Evolutionary conservation across 306 rosid genomes (phyloP), one percentile per base, ranked within the genome.

Genomic region (Sicyos edulis): DNA sequence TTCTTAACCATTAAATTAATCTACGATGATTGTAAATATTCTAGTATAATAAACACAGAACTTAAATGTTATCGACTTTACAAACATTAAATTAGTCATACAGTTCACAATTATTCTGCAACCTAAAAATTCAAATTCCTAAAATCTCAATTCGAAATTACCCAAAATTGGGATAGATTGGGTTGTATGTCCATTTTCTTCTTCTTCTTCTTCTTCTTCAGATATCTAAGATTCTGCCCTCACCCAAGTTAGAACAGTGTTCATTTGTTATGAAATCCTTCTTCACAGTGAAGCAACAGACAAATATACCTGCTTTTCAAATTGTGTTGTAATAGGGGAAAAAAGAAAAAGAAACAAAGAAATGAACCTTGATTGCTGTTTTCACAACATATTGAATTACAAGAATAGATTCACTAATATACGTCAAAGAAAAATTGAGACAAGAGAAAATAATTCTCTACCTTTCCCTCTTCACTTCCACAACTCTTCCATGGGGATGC

Each of bases 401-500:
- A 69, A 69, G 58, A 69, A 67, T 22, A 13, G 11, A 67, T 67
- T 12, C 40, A 45, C 71, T 44, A 67, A 67, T 67, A 21, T 67
- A 67, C 56, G 73, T 50, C 45, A 24, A 71, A 54, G 34, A 3
- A 44, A 57, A 73, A 57, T 10, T 32, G 76, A 62, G 51, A 14
- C n/a, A 11, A 56, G 14, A 15, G 20, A 66, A 24, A 70, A 72
- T 26, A 40, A 70, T 70, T 69, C 74, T 69, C 74, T 40, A 76
- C 65, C 65, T 54, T 47, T 47, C 79, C 77, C 61, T 79, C 75
- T 56, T 79, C 76, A 87, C 80, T 91, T 88, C 97, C 96, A 91
- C n/a, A 93, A 82, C 82, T 93, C 96, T 84, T 93, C 97, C 96
- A 91, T 91, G 6, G 99, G 97, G 74, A 93, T 86, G 12, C 99